Conservation (phyloP, 768 basidiomycete species). For the Gelatoporia subvermispora region DNA sequence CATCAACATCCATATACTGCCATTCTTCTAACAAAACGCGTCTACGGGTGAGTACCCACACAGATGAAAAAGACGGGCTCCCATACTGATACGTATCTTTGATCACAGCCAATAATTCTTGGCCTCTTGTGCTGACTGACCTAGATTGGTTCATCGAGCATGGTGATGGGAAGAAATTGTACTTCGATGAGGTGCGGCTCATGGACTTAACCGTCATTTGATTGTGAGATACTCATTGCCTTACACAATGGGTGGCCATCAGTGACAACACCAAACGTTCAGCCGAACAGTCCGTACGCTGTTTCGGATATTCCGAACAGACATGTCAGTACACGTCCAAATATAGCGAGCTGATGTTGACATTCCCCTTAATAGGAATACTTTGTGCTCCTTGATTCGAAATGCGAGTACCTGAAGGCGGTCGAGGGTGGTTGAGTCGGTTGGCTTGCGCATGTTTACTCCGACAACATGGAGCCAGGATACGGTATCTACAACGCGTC, state of each 20-base stretch:
- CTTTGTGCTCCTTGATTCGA: slow-evolving; percentile 54
- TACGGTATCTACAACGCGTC: slow-evolving; percentile 59
- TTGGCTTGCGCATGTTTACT: slow-evolving; percentile 82
- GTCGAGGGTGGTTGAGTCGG: slow-evolving; percentile 61
- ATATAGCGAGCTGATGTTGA: neutral
- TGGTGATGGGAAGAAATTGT: slow-evolving; percentile 68
- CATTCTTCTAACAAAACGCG: slow-evolving; percentile 32
- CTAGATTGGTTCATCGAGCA: slow-evolving; percentile 65
- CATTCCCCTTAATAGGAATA: slow-evolving; percentile 42
- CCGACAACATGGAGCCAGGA: slow-evolving; percentile 59
- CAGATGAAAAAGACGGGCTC: too few relatives aligned
- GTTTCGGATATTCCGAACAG: slow-evolving; percentile 60
- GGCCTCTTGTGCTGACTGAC: slow-evolving; percentile 56
- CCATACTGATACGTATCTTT: too few relatives aligned
- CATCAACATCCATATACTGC: slow-evolving; percentile 23
- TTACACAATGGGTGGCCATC: slow-evolving; percentile 77
- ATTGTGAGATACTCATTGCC: neutral
- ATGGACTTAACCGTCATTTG: too few relatives aligned
- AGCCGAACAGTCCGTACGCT: slow-evolving; percentile 60
- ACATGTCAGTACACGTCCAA: slow-evolving; percentile 34
- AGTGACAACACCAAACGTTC: slow-evolving; percentile 50
- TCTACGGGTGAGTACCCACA: slow-evolving; percentile 40
- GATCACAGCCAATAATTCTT: slow-evolving; percentile 51
- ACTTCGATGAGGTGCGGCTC: slow-evolving; percentile 67
- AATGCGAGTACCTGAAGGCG: slow-evolving; percentile 59